Evolutionary conservation across 768 basidiomycete species (phyloP).

Genomic region (Lactifluus piperatus): DNA sequence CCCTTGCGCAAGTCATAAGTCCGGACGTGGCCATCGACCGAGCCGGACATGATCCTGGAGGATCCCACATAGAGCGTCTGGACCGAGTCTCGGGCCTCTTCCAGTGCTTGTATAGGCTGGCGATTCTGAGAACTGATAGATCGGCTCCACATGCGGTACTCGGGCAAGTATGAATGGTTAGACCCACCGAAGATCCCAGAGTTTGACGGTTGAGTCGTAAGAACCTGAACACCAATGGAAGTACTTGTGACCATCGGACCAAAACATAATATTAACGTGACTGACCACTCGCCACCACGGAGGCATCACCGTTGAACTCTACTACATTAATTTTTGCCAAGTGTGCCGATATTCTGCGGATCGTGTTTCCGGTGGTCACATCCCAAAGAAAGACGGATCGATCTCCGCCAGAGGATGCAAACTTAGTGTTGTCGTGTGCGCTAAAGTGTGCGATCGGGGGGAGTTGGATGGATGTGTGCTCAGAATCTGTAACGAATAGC

Average conservation of each 20-base stretch:
- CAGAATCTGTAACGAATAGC: constrained; percentile 25
- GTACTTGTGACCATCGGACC: constrained; percentile 4
- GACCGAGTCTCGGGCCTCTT: constrained; percentile 83
- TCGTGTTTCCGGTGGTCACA: constrained; percentile 78
- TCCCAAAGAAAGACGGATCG: constrained; percentile 94
- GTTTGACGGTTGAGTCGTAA: constrained; percentile 80
- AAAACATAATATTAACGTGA: constrained; percentile 3
- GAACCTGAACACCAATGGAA: constrained; percentile 51
- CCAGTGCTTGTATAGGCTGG: constrained; percentile 83
- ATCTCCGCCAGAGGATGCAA: constrained; percentile 92
- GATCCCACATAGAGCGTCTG: constrained; percentile 65
- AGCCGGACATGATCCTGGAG: constrained; percentile 67
- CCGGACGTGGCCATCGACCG: constrained; percentile 86
- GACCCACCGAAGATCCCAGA: constrained; percentile 85
- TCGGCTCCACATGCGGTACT: background rate
- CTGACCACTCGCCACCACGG: constrained; percentile 80
- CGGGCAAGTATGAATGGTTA: background rate
- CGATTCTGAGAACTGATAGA: constrained; percentile 56
- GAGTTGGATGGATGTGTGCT: background rate
- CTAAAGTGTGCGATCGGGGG: constrained; percentile 30
- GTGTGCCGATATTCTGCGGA: constrained; percentile 79
- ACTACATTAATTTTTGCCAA: constrained; percentile 86
- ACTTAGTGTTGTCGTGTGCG: constrained; percentile 87
- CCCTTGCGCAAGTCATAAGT: constrained; percentile 95
- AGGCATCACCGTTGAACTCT: constrained; percentile 83